Evolutionary conservation across 768 basidiomycete species (phyloP).

Genomic region (Termitomyces sp.): DNA sequence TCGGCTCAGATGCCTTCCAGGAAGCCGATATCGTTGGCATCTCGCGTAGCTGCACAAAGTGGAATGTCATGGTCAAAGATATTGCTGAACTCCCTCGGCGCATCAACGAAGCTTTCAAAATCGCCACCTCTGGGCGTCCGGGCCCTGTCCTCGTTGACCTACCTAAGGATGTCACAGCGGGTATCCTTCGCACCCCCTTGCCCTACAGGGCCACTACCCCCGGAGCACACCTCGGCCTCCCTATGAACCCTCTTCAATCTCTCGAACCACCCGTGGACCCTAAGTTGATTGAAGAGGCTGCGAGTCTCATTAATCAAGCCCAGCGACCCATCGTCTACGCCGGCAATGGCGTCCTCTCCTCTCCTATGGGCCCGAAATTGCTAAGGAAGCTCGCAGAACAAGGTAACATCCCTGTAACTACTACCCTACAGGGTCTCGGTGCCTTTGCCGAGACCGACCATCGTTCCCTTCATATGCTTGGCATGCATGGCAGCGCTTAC

Average conservation of each 20-base stretch:
- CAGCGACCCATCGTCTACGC: constrained; percentile 91
- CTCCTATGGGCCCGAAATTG: constrained; percentile 75
- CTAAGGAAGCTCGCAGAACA: constrained; percentile 71
- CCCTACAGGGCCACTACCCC: constrained; percentile 85
- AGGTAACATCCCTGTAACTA: constrained; percentile 96
- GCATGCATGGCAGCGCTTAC: constrained; percentile 97
- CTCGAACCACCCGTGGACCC: constrained; percentile 55
- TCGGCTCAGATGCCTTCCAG: constrained; percentile 99
- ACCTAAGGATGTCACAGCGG: constrained; percentile 98
- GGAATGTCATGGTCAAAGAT: constrained; percentile 99
- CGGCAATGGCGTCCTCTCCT: constrained; percentile 84
- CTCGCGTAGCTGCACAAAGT: constrained; percentile 95
- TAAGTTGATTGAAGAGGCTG: constrained; percentile 73
- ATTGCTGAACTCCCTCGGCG: constrained; percentile 90
- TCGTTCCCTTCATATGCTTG: constrained; percentile 91
- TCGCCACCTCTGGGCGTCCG: constrained; percentile 93
- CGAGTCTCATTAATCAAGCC: constrained; percentile 86
- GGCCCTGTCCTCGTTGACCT: constrained; percentile 98
- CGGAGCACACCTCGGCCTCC: constrained; percentile 67
- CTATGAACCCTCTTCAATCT: constrained; percentile 64
- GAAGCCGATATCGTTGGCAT: constrained; percentile 98
- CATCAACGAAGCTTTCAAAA: constrained; percentile 99
- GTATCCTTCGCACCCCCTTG: constrained; percentile 79
- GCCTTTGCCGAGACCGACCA: constrained; percentile 90
- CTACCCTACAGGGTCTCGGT: constrained; percentile 93